Base-by-base conservation (phyloP, 2,329 filamentous ascomycete genomes). In the Aplosporella prunicola region DNA sequence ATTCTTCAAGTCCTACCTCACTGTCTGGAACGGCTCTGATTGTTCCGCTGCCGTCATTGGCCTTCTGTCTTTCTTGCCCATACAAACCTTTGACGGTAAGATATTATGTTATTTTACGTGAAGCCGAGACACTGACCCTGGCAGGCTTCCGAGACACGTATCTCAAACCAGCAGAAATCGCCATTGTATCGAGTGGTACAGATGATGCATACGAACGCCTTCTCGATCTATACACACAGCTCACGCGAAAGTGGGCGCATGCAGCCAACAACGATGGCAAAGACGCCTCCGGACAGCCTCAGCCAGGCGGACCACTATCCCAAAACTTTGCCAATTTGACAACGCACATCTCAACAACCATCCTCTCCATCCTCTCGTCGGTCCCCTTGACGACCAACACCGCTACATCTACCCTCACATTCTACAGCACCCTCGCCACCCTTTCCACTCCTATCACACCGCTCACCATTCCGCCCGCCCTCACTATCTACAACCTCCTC, bases 401-500 rank as follows among this genome's bases (percentile, higher is more conserved):
- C 2, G 67, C 70, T 2, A 74, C 76, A 5, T 62, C 52, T 0
- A 47, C 69, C 14, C 66, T 87, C 11, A 68, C 83, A 22, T 76
- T 78, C 52, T 87, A 89, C 58, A 84, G 82, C 56, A 64, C 72
- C 36, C 67, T 76, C 5, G 61, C 66, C 23, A 32, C 25, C 2
- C 31, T 35, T 10, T 41, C 41, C 20, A 45, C 47, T 11, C 50
- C 47, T 5, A 15, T 45, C 16, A 67, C 85, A 26, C 74, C 76
- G 16, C 76, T 89, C 45, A 70, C 76, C 39, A 71, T 87, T 14
- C 85, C 83, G 0, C 69, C 79, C 0, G 68, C 77, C 2, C 64
- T 72, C 3, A 69, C 85, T 8, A 67, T 88, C 15, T 91, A 91
- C 59, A 70, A 70, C 8, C 65, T 91, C 25, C 67, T 78, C 45